Base-by-base conservation (phyloP, 2,329 filamentous ascomycete genomes). In the Boeremia exigua region DNA sequence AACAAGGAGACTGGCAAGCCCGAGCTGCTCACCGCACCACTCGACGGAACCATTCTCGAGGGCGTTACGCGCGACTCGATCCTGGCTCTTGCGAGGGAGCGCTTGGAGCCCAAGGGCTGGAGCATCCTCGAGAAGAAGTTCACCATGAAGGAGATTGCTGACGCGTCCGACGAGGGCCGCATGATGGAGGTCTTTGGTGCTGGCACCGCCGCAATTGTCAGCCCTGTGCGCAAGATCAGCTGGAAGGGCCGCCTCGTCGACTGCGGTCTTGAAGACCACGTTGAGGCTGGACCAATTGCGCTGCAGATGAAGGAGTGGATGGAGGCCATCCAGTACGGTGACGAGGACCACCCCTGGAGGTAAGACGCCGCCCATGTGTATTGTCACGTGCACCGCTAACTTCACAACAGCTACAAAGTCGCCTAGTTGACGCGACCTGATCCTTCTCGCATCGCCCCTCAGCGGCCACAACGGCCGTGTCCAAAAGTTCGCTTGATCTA, bases 1-100 rank as follows among this genome's bases (percentile, higher is more conserved):
- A 87, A 96, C 81, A 91, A 90, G 82, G 84, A 90, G 76, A 95
- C 92, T 11, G 95, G 94, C 7, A 85, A 93, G 79, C 94, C 93
- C 72, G 93, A 97, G 81, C 85, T 99, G 48, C 77, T 97, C 69
- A 99, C 95, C n/a, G 92, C 94, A 33, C 95, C 95, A 23, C 84
- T 99, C 12, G 95, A 99, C 75, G 95, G 95, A 46, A 99, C 94
- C 28, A 99, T 99, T 64, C 84, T 99, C 40, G 92, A 96, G 78
- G 95, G 95, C 68, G 92, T 99, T 6, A 97, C 93, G 10, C 84
- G 95, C 65, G 94, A 99, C 79, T 96, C 91, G 2, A 88, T 99
- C 44, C 83, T 99, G n/a, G 79, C 81, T 6, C 87, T 99, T 37
- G 95, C 95, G 32, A 84, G 89, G 34, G 92, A 99, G 81, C 86